phyloP scores from a whole-genome alignment of 2,329 filamentous ascomycete genomes.

The Colletotrichum lentis region DNA sequence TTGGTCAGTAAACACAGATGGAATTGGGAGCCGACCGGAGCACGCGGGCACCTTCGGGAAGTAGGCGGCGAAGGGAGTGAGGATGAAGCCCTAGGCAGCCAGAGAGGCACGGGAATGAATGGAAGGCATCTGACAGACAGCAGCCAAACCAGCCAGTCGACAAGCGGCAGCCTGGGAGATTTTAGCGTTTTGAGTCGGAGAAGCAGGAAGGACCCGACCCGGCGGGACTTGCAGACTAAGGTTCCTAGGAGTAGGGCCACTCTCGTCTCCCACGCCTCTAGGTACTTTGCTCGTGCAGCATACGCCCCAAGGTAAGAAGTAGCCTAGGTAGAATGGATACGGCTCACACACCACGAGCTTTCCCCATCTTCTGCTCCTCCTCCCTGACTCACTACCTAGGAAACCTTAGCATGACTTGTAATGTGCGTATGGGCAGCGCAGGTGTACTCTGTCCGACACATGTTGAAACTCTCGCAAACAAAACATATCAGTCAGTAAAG shows the following conservation, averaged over 20 bases:
- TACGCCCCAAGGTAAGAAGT: slow-evolving; percentile 28
- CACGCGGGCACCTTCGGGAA: not conserved
- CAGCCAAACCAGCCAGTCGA: no score
- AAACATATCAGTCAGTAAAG: slow-evolving; percentile 23
- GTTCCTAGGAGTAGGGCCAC: no score
- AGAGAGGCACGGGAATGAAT: no score
- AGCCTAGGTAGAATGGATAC: no score
- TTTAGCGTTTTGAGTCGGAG: not conserved
- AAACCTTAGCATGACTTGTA: slow-evolving; percentile 12
- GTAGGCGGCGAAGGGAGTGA: not conserved
- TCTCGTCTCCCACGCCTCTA: slow-evolving; percentile 35
- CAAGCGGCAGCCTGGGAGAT: not conserved
- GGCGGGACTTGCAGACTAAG: not conserved
- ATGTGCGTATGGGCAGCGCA: not conserved
- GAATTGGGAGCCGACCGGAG: not conserved
- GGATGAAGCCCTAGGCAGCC: no score
- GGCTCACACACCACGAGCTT: slow-evolving; percentile 30
- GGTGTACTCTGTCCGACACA: slow-evolving; percentile 20
- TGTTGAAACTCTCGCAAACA: slow-evolving; percentile 32
- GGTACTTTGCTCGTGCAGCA: slow-evolving; percentile 21
- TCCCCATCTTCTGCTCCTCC: slow-evolving; percentile 17
- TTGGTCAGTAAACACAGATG: not conserved
- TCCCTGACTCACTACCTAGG: slow-evolving; percentile 1
- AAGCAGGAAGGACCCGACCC: not conserved
- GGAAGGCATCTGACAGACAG: not conserved